These are phyloP conservation scores for Psilocybe cyanescens DNA, from an alignment of 768 basidiomycete genomes.

Conservation along the genomic window DNA sequence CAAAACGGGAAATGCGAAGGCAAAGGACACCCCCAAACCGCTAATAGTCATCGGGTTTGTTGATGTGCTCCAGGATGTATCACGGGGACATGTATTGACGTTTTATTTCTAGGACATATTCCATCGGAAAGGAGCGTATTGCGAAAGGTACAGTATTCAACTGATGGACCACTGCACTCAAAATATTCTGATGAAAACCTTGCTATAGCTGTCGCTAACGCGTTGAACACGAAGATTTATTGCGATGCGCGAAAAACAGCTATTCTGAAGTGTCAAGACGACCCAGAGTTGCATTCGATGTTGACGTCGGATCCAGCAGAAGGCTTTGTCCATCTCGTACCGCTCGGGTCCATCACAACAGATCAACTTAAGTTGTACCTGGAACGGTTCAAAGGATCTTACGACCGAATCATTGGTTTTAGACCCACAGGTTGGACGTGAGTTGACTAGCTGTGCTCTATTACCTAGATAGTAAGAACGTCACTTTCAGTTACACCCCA, in stretches of 20 bases:
- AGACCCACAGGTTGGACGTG: slow-evolving; percentile 97
- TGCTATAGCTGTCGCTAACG: slow-evolving; percentile 76
- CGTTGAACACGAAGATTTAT: slow-evolving; percentile 82
- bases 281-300: slow-evolving; percentile 78
- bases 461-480: too few species aligned
- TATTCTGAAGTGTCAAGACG: slow-evolving; percentile 83
- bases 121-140: slow-evolving; percentile 96
- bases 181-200: slow-evolving; percentile 2
- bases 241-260: slow-evolving; percentile 85
- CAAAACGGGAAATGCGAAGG: slow-evolving; percentile 44
- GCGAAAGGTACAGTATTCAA: slow-evolving; percentile 79
- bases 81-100: neutral
- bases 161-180: neutral
- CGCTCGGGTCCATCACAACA: slow-evolving; percentile 71
- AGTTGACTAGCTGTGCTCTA: slow-evolving; percentile 33
- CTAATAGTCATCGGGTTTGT: slow-evolving; percentile 76
- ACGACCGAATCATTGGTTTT: slow-evolving; percentile 77
- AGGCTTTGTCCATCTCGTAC: slow-evolving; percentile 86
- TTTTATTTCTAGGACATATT: slow-evolving; percentile 73
- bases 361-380: slow-evolving; percentile 82
- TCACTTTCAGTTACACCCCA: slow-evolving; percentile 57
- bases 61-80: too few species aligned
- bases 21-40: slow-evolving; percentile 33
- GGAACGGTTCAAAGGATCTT: slow-evolving; percentile 72
- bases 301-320: slow-evolving; percentile 77